Base-by-base conservation (phyloP, 768 basidiomycete genomes). In the Russula compacta region DNA sequence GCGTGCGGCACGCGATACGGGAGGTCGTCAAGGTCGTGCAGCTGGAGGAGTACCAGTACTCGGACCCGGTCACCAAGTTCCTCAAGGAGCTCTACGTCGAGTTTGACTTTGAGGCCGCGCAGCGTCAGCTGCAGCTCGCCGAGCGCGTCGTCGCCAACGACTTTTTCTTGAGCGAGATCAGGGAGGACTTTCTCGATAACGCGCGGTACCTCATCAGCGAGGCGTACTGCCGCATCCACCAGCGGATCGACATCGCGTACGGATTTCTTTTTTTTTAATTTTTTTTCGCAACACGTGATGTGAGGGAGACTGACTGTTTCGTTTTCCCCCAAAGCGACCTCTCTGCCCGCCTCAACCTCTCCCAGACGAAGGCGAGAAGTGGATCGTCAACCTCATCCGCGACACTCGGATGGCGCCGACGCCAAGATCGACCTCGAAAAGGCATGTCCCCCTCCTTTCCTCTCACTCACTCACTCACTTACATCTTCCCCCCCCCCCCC, bases 371-470 rank as follows among this genome's bases (percentile, higher is more conserved):
- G 97, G 95, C 53, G 97, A 99, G 72, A 95, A 95, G 69, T 99
- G 95, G 95, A 95, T 98, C 64, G 97, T 98, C 69, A 98, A 98
- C 77, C 87, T 98, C 63, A 97, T 98, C 69, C 85, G 97, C 38
- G 97, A 98, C 74, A 95, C 95, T 6, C 83, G 93, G 49, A 92
- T 95, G 88, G 92, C 14, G 87, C 91, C 1, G 95, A 98, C 67
- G 95, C 95, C 54, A 97, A 95, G 77, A 98, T 98, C 62, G 95
- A 98, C 73, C 79, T 98, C 32, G 93, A 95, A 74, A 93, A 95
- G 79, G 93, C 90, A 63, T 42, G 76, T 51, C 3, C 63, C 62
- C n/a, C n/a, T n/a, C n/a, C n/a, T n/a, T n/a, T n/a, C n/a, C n/a
- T n/a, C n/a, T n/a, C n/a, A n/a, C n/a, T n/a, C n/a, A n/a, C n/a